These are phyloP conservation scores for Phytopythium helicoides DNA, from an alignment of 352 stramenopile genomes.

Conservation along the genomic window DNA sequence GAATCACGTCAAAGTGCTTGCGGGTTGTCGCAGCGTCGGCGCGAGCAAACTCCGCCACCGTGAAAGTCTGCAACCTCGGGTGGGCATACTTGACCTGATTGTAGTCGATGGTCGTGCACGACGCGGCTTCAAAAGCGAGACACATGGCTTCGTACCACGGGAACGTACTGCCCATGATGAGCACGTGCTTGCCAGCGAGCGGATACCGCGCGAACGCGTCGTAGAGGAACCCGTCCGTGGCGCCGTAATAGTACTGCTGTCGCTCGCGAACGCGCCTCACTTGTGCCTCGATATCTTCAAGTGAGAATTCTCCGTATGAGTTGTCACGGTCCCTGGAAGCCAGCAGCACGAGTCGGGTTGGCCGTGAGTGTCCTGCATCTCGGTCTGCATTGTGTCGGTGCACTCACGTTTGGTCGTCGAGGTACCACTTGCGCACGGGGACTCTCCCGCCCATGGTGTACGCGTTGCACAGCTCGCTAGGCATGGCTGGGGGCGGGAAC, in stretches of 20 bases:
- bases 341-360: background rate
- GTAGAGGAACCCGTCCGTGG: slow-evolving; percentile 22
- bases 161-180: slow-evolving; percentile 33
- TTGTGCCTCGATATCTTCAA: slow-evolving; percentile 22
- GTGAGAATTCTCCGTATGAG: slow-evolving; percentile 23
- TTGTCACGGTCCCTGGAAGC: slow-evolving; percentile 14
- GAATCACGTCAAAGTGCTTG: slow-evolving; percentile 29
- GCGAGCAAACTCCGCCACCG: slow-evolving; percentile 23
- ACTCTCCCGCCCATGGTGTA: slow-evolving; percentile 35
- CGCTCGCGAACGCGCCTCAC: slow-evolving; percentile 11
- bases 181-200: slow-evolving; percentile 28
- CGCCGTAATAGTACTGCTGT: slow-evolving; percentile 23
- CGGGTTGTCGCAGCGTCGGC: slow-evolving; percentile 3
- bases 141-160: slow-evolving; percentile 42
- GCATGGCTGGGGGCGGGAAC: slow-evolving; percentile 25
- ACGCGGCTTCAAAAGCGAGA: slow-evolving; percentile 25
- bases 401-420: slow-evolving; percentile 34
- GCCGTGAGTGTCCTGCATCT: background rate
- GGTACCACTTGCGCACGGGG: slow-evolving; percentile 42
- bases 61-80: slow-evolving; percentile 28
- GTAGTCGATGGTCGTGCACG: slow-evolving; percentile 35
- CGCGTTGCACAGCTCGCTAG: slow-evolving; percentile 19
- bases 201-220: slow-evolving; percentile 22
- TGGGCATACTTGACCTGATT: slow-evolving; percentile 34
- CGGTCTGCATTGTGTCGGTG: background rate